These are phyloP conservation scores for Ophiostoma sp. DNA, from an alignment of 2,329 filamentous ascomycete genomes.

Conservation along the genomic window DNA sequence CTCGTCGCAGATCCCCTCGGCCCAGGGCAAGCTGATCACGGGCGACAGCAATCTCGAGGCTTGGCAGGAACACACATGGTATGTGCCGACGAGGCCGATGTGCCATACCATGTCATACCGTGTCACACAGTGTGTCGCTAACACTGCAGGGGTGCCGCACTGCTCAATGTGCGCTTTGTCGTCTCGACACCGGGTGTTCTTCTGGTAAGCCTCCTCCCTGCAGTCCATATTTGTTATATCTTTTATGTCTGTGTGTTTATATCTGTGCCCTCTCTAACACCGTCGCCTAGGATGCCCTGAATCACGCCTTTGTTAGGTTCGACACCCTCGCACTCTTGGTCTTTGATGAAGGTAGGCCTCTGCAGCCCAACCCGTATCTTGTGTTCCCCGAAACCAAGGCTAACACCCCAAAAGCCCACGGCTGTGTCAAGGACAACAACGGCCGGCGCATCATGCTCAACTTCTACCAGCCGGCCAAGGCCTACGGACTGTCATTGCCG, in stretches of 20 bases:
- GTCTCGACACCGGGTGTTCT: slow-evolving; percentile 74
- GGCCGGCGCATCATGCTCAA: slow-evolving; percentile 66
- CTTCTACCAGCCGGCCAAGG: slow-evolving; percentile 57
- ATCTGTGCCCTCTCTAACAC: not conserved
- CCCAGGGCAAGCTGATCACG: slow-evolving; percentile 57
- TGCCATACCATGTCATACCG: not conserved
- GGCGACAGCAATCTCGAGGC: slow-evolving; percentile 65
- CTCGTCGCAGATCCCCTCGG: slow-evolving; percentile 52
- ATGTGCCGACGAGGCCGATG: slow-evolving; percentile 34
- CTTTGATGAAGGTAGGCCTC: slow-evolving; percentile 71
- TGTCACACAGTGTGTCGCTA: not conserved
- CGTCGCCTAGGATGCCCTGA: slow-evolving; percentile 54
- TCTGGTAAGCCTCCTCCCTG: slow-evolving; percentile 31
- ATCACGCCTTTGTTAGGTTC: slow-evolving; percentile 67
- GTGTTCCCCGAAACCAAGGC: not conserved
- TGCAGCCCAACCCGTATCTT: not conserved
- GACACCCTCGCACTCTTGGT: slow-evolving; percentile 61
- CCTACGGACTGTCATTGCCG: slow-evolving; percentile 45
- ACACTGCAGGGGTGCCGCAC: slow-evolving; percentile 52
- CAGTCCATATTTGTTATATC: too few relatives aligned
- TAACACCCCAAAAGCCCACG: slow-evolving; percentile 54
- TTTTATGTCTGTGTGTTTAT: not conserved
- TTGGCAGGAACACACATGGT: slow-evolving; percentile 55
- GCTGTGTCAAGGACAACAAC: slow-evolving; percentile 60
- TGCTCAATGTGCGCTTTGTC: slow-evolving; percentile 63